Evolutionary conservation across 2,329 filamentous ascomycete genomes (phyloP).

Genomic region (Aspergillus pseudotamarii): DNA sequence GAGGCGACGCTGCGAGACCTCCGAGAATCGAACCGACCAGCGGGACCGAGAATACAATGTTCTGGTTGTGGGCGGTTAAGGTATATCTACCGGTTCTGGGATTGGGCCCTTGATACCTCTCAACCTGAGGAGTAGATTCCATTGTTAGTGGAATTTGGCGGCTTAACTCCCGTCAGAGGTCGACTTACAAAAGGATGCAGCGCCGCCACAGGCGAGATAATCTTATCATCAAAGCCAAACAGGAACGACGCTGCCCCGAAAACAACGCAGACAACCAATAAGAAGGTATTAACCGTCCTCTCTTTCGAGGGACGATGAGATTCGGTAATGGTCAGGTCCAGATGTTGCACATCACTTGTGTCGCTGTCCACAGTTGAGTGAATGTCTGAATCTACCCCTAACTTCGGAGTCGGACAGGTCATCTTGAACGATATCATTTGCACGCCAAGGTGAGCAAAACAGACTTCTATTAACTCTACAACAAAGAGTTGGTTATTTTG

Average conservation of each 20-base stretch:
- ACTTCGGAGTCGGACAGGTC: not conserved
- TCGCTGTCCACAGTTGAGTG: not conserved
- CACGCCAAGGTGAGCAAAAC: not conserved
- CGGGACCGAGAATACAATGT: slow-evolving; percentile 39
- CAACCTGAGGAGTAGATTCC: slow-evolving; percentile 22
- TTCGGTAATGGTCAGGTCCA: slow-evolving; percentile 8
- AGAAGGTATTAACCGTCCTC: slow-evolving; percentile 26
- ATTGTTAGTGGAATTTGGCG: not conserved
- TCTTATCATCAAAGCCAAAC: slow-evolving; percentile 38
- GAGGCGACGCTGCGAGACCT: slow-evolving; percentile 34
- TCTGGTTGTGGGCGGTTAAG: slow-evolving; percentile 38
- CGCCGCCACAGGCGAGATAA: slow-evolving; percentile 36
- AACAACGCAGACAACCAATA: slow-evolving; percentile 31
- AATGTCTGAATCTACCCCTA: not conserved
- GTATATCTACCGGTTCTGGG: slow-evolving; percentile 24
- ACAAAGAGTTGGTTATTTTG: not conserved
- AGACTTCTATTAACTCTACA: not conserved
- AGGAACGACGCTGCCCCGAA: slow-evolving; percentile 36
- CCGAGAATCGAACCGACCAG: slow-evolving; percentile 39
- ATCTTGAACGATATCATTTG: not conserved
- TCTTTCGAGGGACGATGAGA: slow-evolving; percentile 10
- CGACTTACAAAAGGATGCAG: slow-evolving; percentile 31
- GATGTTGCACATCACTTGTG: slow-evolving; percentile 23
- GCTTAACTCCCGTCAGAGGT: not conserved
- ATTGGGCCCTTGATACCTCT: slow-evolving; percentile 34